These are phyloP conservation scores for Globisporangium okanoganense DNA, from an alignment of 352 stramenopile species.

Conservation along the genomic window DNA sequence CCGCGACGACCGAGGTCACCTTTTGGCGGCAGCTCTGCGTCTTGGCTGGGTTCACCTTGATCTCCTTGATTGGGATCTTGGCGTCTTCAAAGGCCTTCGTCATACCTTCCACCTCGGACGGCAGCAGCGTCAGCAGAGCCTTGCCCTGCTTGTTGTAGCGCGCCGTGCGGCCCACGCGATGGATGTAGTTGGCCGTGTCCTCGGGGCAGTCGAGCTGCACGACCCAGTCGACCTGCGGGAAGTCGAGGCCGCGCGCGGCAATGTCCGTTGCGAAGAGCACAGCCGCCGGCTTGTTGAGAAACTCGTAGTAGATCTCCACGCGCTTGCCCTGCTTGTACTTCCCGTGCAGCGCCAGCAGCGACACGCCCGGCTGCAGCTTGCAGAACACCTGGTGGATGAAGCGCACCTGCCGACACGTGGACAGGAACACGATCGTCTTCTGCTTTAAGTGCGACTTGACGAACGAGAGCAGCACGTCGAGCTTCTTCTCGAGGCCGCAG, in stretches of 20 bases:
- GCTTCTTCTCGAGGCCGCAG: constrained; percentile 94
- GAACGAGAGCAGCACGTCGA: constrained; percentile 98
- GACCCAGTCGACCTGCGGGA: constrained; percentile 99
- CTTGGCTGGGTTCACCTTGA: constrained; percentile 96
- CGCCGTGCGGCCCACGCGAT: constrained; percentile 95
- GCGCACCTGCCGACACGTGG: constrained; percentile 95
- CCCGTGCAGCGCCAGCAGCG: constrained; percentile 96
- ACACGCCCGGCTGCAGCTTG: constrained; percentile 95
- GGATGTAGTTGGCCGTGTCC: constrained; percentile 98
- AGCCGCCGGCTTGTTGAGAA: constrained; percentile 89
- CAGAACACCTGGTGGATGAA: constrained; percentile 96
- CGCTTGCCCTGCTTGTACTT: constrained; percentile 98
- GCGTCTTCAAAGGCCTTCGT: constrained; percentile 78
- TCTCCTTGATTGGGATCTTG: constrained; percentile 96
- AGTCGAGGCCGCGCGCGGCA: constrained; percentile 96
- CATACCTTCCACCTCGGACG: constrained; percentile 90
- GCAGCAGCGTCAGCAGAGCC: constrained; percentile 90
- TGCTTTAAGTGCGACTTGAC: constrained; percentile 98
- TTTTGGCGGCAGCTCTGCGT: constrained; percentile 92
- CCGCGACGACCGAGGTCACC: constrained; percentile 89
- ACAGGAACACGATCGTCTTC: constrained; percentile 99
- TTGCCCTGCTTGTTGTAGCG: constrained; percentile 95
- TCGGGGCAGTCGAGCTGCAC: constrained; percentile 96
- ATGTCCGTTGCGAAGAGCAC: constrained; percentile 99
- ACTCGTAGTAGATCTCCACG: constrained; percentile 99